Evolutionary conservation across 2,329 filamentous ascomycete species (phyloP), one percentile per base, ranked within the genome.

Genomic region (Leptographium lundbergii): DNA sequence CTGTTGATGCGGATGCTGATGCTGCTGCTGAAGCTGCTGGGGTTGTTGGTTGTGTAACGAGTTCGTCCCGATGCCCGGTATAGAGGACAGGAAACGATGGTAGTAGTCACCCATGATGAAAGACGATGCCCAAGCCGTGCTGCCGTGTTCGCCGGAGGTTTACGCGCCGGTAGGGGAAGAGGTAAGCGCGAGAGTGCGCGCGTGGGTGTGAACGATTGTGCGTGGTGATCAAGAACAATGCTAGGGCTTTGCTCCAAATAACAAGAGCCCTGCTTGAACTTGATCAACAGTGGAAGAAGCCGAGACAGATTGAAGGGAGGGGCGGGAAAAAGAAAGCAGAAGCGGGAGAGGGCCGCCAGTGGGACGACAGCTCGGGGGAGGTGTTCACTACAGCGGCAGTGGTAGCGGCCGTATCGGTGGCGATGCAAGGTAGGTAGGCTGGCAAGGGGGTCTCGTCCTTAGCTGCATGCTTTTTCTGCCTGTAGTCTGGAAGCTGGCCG

Each of bases 101-200:
- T 82, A 82, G 66, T 79, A 80, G 63, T 81, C 78, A 66, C 75
- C 76, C 80, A 83, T 83, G 55, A 51, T 51, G 55, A 39, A 24
- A 22, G 47, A 50, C 22, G 24, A n/a, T n/a, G 42, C 19, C 42
- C 42, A 45, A 45, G 17, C 42, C n/a, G 19, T n/a, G 42, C 42
- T 22, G 42, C 19, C 42, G 4, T 45, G 19, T 19, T 34, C 10
- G 9, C 32, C 32, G 32, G 6, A 34, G 2, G 19, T 6, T 45
- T 45, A 45, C 42, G 39, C 36, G n/a, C 48, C 19, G 19, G 19
- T 45, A 19, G 42, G 17, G 6, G 19, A 7, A n/a, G 7, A 10
- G 19, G 42, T 45, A n/a, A 19, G 19, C 39, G 39, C 39, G 14
- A 17, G 39, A 14, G 42, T 45, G 17, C 17, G 42, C 6, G 19